A percentile compares a stretch with the other conserved stretches of the same genome.
Conservation (phyloP, 495 filamentous ascomycete species). For the Neurospora sp. region DNA sequence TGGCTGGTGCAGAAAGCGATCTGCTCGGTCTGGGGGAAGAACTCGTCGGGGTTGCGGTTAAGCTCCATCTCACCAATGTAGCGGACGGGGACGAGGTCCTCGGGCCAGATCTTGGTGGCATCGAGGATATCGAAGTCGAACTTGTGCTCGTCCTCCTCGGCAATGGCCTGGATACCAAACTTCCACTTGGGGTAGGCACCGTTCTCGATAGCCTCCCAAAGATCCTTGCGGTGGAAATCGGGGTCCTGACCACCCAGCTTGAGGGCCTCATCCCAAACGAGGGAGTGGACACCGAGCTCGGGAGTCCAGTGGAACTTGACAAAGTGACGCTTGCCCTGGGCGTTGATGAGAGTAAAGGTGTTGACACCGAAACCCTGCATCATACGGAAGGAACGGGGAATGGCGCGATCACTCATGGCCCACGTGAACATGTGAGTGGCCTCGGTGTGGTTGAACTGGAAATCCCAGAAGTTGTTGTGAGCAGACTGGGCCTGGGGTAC, state of each 20-base stretch:
- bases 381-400: constrained; percentile 76
- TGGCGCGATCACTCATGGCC: constrained; percentile 69
- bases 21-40: constrained; percentile 76
- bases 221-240: constrained; percentile 80
- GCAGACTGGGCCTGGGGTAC: constrained; percentile 49
- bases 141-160: constrained; percentile 60
- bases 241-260: constrained; percentile 76
- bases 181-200: constrained; percentile 70
- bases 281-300: constrained; percentile 68
- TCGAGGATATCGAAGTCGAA: constrained; percentile 90
- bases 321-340: constrained; percentile 58
- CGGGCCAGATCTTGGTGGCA: constrained; percentile 87
- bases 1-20: constrained; percentile 81
- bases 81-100: constrained; percentile 67
- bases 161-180: constrained; percentile 70
- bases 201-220: constrained; percentile 69
- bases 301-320: constrained; percentile 80
- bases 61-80: constrained; percentile 77
- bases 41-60: constrained; percentile 78
- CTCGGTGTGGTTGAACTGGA: constrained; percentile 55
- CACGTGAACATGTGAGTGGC: constrained; percentile 80
- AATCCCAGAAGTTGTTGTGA: constrained; percentile 57
- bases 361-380: constrained; percentile 92
- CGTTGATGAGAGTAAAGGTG: constrained; percentile 66
- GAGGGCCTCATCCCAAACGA: constrained; percentile 83